Evolutionary conservation across 208 protist genomes (phyloP), one percentile per base, ranked within the genome.

Genomic region (Leishmania lainsoni): DNA sequence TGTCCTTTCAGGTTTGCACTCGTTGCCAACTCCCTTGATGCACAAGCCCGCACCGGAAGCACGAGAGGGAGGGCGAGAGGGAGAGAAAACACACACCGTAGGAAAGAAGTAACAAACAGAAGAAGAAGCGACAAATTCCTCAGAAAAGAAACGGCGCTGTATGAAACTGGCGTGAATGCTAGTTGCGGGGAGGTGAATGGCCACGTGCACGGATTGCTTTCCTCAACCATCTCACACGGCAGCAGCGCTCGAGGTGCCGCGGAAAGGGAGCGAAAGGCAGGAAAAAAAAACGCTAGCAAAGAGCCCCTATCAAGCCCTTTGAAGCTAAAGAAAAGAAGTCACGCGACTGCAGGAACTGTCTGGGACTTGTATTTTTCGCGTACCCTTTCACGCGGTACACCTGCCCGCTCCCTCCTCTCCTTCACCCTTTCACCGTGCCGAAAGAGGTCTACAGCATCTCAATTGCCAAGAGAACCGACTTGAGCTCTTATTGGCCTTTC

Each of bases 241-340:
- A 29, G 65, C 32, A 8, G 59, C 59, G 26, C 16, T 10, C 59
- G 8, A 22, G 42, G 42, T 45, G 42, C 42, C 42, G 42, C 42
- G 59, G 29, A 65, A 22, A 14, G 17, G 29, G 29, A 32, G 26
- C 59, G 59, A 79, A 71, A 4, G 39, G 4, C 9, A 66, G 75
- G 29, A 75, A 81, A 65, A 52, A 79, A 70, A 78, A 48, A 54
- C 29, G 32, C 29, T 49, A 8, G 26, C 1, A 29, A 58, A 80
- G 35, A 45, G n/a, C 10, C 35, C 59, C 14, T 17, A 29, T 63
- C 26, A n/a, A 29, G 58, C 16, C 8, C 58, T 9, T 12, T 29
- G 9, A 14, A 26, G 8, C 5, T 1, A 16, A 29, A 63, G 29
- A 14, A 26, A 14, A 26, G 17, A 49, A 45, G 39, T 0, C 66